phyloP scores from a whole-genome alignment of 2,329 filamentous ascomycete species.

The Nemania abortiva region DNA sequence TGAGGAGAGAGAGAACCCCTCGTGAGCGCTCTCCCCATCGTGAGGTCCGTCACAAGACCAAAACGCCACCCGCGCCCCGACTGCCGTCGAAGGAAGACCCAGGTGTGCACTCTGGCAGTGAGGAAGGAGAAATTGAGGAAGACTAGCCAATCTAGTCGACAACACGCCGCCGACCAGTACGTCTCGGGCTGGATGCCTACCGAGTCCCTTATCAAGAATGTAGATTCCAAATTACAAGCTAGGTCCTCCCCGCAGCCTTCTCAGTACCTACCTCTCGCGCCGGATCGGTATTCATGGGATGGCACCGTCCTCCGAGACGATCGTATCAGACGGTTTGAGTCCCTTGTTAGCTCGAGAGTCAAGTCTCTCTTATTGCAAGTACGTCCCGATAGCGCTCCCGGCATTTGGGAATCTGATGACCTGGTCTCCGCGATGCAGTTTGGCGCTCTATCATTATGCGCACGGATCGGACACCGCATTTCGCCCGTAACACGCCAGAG shows the following conservation, averaged over 20 bases:
- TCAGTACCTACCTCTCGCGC: neutral
- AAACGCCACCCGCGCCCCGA: conserved; percentile 62
- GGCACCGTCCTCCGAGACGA: conserved; percentile 16
- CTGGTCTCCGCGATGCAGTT: conserved; percentile 44
- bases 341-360: conserved; percentile 6
- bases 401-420: conserved; percentile 45
- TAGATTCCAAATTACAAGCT: conserved; percentile 22
- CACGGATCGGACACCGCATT: conserved; percentile 13
- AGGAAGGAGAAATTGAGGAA: conserved; percentile 98
- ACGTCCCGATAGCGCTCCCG: conserved; percentile 47
- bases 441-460: conserved; percentile 23
- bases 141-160: conserved; percentile 57
- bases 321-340: conserved; percentile 11
- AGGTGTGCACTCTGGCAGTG: conserved; percentile 84
- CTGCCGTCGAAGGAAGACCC: conserved; percentile 64
- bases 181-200: conserved; percentile 24
- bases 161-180: conserved; percentile 22
- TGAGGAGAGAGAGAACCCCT: conserved; percentile 68
- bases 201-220: conserved; percentile 21
- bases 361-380: conserved; percentile 40
- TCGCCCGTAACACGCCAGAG: conserved; percentile 9
- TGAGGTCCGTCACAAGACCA: conserved; percentile 68
- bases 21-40: conserved; percentile 72
- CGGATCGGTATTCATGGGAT: neutral
- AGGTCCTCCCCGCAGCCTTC: conserved; percentile 17